Conservation (phyloP, 169 alveolate genomes). For the Cryptosporidium felis region DNA sequence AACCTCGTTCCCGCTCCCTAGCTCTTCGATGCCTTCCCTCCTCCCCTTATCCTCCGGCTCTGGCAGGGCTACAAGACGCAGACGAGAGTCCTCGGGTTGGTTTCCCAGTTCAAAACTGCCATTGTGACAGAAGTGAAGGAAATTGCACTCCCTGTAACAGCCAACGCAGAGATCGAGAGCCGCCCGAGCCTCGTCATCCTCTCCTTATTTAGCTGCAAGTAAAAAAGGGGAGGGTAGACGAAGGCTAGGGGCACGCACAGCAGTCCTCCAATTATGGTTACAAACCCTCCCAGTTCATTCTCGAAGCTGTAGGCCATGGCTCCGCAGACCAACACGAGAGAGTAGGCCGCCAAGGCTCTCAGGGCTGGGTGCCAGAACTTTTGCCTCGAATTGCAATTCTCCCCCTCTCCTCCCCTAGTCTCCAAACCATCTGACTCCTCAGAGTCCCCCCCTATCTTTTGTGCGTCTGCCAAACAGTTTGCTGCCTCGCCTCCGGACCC, state of each 20-base stretch:
- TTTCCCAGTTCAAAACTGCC: slow-evolving; percentile 67
- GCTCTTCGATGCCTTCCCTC: background rate
- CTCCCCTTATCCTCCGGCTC: too few species aligned
- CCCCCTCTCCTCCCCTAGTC: background rate
- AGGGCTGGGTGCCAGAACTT: slow-evolving; percentile 1
- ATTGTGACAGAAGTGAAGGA: slow-evolving; percentile 46
- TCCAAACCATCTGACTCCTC: background rate
- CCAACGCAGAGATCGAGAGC: background rate
- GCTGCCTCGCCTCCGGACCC: too few species aligned
- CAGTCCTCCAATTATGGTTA: slow-evolving; percentile 55
- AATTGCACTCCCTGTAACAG: slow-evolving; percentile 7
- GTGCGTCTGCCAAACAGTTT: too few species aligned
- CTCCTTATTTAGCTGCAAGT: slow-evolving; percentile 4
- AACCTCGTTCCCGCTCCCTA: too few species aligned
- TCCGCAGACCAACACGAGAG: slow-evolving; percentile 38
- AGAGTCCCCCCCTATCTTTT: background rate
- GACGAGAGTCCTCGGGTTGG: slow-evolving; percentile 37
- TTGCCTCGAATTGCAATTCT: background rate
- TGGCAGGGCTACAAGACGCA: slow-evolving; percentile 14
- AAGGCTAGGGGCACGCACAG: slow-evolving; percentile 64
- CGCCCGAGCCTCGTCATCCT: background rate
- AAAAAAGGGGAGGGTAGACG: slow-evolving; percentile 61
- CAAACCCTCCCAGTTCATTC: slow-evolving; percentile 48
- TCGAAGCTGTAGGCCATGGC: slow-evolving; percentile 44
- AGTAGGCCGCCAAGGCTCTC: slow-evolving; percentile 43